These are phyloP conservation scores for Tulasnella sp. DNA, from an alignment of 768 basidiomycete species.

Conservation along the genomic window DNA sequence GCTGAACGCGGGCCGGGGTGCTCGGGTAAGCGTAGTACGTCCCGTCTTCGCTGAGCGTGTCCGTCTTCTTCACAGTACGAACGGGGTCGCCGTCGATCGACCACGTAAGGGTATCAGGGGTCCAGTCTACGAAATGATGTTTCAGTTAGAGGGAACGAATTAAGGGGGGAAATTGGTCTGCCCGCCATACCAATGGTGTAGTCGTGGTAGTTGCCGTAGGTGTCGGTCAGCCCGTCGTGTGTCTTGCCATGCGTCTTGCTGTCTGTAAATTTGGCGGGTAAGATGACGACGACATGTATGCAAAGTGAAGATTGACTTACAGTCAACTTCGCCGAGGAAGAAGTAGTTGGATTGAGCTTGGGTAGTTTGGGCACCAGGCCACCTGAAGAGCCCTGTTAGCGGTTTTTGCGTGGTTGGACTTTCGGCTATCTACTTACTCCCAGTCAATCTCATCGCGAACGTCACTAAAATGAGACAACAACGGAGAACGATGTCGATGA, in stretches of 20 bases:
- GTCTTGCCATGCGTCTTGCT: neutral
- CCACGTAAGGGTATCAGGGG: constrained; percentile 52
- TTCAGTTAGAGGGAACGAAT: neutral
- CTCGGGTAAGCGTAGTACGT: constrained; percentile 56
- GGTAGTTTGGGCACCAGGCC: constrained; percentile 34
- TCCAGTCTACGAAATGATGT: constrained; percentile 55
- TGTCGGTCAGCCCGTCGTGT: constrained; percentile 40
- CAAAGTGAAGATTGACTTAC: neutral
- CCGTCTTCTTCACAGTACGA: constrained; percentile 51
- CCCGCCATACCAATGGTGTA: constrained; percentile 45
- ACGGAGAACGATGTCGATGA: neutral
- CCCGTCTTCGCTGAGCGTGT: constrained; percentile 35
- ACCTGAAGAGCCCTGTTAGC: constrained; percentile 2
- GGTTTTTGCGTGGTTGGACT: neutral
- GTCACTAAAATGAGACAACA: neutral
- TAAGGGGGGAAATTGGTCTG: neutral
- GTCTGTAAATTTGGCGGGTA: neutral
- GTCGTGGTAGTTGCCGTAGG: constrained; percentile 60
- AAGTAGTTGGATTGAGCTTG: constrained; percentile 71
- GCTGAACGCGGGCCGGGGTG: constrained; percentile 70
- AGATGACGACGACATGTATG: neutral
- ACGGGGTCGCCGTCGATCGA: constrained; percentile 59
- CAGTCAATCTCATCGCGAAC: constrained; percentile 61
- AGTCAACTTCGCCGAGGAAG: constrained; percentile 28
- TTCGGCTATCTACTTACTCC: constrained; percentile 39